Evolutionary conservation across 23 red algal genomes (phyloP).

Genomic region (Gracilaria caudata): DNA sequence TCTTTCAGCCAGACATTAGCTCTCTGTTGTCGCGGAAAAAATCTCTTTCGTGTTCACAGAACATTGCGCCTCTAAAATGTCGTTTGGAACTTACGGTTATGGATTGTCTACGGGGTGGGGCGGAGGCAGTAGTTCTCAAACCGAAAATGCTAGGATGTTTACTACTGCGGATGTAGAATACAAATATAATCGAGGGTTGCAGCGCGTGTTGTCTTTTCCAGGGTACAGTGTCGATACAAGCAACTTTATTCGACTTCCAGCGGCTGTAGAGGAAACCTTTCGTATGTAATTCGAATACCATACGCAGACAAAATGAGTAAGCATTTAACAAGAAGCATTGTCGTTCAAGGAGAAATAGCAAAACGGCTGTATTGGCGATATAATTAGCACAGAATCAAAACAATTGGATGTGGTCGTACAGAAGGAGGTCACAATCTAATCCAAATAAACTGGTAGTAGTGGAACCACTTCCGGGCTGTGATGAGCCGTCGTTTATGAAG

Average conservation of each 20-base stretch:
- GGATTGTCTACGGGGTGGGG: slow-evolving; percentile 1
- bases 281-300: not conserved
- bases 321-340: not conserved
- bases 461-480: not conserved
- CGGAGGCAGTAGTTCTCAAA: not conserved
- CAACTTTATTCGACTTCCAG: not conserved
- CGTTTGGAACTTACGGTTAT: slow-evolving; percentile 8
- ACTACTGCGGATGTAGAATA: no score
- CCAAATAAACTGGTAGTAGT: not conserved
- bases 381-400: not conserved
- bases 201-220: not conserved
- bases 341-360: not conserved
- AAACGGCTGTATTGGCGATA: slow-evolving; percentile 12
- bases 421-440: no score
- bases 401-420: not conserved
- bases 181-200: no score
- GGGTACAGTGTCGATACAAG: not conserved
- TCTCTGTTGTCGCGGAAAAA: no score
- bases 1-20: not conserved
- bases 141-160: not conserved
- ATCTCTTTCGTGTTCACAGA: no score
- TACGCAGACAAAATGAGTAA: no score
- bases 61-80: not conserved
- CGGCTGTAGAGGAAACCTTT: not conserved
- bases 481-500: not conserved